Conservation (phyloP, 2,329 filamentous ascomycete genomes). For the Magnaporthiopsis rhizophila region DNA sequence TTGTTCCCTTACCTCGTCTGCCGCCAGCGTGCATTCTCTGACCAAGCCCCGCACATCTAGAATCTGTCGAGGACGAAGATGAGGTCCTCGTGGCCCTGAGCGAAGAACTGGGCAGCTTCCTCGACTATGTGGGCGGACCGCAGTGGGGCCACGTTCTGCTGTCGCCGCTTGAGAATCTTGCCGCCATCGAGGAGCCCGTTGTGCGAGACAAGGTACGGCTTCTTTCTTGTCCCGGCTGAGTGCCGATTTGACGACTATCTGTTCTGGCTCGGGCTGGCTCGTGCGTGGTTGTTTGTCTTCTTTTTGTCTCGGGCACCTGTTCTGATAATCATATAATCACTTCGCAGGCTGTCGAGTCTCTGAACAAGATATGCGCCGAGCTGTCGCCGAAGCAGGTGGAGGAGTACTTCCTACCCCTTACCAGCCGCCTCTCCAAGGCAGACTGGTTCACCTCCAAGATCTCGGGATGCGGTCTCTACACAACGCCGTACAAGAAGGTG, state of each 20-base stretch:
- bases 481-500: constrained; percentile 86
- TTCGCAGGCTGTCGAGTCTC: constrained; percentile 83
- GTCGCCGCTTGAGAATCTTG: constrained; percentile 94
- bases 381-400: constrained; percentile 89
- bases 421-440: constrained; percentile 92
- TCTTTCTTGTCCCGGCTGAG: neutral
- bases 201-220: constrained; percentile 85
- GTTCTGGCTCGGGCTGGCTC: neutral
- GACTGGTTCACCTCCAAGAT: constrained; percentile 99
- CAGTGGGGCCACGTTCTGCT: constrained; percentile 93
- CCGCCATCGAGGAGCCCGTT: constrained; percentile 95
- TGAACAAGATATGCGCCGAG: constrained; percentile 97
- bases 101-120: constrained; percentile 92
- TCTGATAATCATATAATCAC: constrained; percentile 4
- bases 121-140: constrained; percentile 94
- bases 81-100: constrained; percentile 95
- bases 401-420: constrained; percentile 94
- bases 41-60: constrained; percentile 37
- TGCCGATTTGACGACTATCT: neutral
- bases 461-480: constrained; percentile 92
- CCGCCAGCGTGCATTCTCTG: neutral
- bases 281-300: neutral
- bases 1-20: neutral
- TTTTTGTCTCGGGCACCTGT: neutral
- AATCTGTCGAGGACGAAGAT: constrained; percentile 98